A percentile compares a stretch with the other conserved stretches of the same genome.
These are phyloP conservation scores for Sclerotiophoma versabilis DNA, from an alignment of 2,329 filamentous ascomycete species.

Conservation along the genomic window DNA sequence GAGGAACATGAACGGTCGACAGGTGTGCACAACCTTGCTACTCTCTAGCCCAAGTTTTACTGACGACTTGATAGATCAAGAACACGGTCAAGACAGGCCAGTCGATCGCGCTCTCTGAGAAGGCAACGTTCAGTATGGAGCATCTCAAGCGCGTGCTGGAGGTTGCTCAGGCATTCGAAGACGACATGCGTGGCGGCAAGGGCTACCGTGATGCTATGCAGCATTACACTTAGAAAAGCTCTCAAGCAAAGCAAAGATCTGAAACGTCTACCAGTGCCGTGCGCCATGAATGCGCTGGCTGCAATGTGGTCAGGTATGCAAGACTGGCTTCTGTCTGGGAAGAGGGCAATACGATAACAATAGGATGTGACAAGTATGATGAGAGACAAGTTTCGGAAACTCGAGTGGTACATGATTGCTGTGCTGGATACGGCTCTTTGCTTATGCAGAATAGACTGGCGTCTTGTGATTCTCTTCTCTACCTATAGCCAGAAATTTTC, in stretches of 20 bases:
- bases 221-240: slow-evolving; percentile 66
- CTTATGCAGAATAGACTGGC: too few species aligned
- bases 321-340: not conserved
- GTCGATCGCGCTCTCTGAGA: slow-evolving; percentile 79
- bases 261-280: too few species aligned
- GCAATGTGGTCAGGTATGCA: not conserved
- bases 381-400: too few species aligned
- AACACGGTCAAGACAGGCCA: slow-evolving; percentile 86
- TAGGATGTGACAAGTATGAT: not conserved
- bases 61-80: slow-evolving; percentile 72
- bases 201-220: slow-evolving; percentile 86
- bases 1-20: slow-evolving; percentile 72
- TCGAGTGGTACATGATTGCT: too few species aligned
- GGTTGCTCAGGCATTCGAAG: slow-evolving; percentile 81
- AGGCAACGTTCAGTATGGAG: slow-evolving; percentile 73
- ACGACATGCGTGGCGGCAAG: slow-evolving; percentile 79
- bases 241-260: too few species aligned
- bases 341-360: too few species aligned
- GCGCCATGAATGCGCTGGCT: too few species aligned
- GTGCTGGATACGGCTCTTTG: too few species aligned
- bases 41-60: not conserved
- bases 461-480: not conserved
- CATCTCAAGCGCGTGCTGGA: slow-evolving; percentile 86
- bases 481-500: too few species aligned
- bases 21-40: slow-evolving; percentile 54